Evolutionary conservation across 2,329 filamentous ascomycete species (phyloP).

Genomic region (Alternaria viburni): DNA sequence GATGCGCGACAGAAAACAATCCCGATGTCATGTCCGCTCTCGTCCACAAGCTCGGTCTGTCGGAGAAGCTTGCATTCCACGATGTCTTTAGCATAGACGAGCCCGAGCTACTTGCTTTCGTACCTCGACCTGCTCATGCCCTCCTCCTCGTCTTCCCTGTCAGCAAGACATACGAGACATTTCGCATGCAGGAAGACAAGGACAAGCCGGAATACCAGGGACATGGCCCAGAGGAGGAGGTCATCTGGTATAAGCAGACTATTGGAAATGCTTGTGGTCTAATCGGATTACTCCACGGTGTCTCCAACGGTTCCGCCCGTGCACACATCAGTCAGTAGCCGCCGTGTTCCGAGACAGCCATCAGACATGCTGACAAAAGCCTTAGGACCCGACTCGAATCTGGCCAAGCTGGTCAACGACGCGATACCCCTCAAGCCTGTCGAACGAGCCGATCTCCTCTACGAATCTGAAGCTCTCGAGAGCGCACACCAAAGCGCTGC

Average conservation of each 20-base stretch:
- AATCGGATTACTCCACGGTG: slow-evolving; percentile 86
- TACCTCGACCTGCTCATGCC: slow-evolving; percentile 86
- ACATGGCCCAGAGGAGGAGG: slow-evolving; percentile 72
- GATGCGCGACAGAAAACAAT: slow-evolving; percentile 67
- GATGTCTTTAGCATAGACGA: slow-evolving; percentile 94
- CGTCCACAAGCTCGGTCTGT: slow-evolving; percentile 84
- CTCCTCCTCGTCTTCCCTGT: slow-evolving; percentile 93
- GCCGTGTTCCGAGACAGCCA: neutral
- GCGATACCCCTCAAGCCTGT: slow-evolving; percentile 73
- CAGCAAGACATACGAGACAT: slow-evolving; percentile 76
- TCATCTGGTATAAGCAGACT: slow-evolving; percentile 95
- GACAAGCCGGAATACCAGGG: slow-evolving; percentile 68
- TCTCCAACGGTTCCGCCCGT: slow-evolving; percentile 77
- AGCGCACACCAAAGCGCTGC: slow-evolving; percentile 80
- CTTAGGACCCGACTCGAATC: slow-evolving; percentile 58
- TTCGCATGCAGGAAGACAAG: slow-evolving; percentile 76
- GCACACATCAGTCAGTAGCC: slow-evolving; percentile 37
- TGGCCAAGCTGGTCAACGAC: slow-evolving; percentile 69
- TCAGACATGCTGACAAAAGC: slow-evolving; percentile 18
- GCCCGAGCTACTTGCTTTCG: slow-evolving; percentile 79
- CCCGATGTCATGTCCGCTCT: slow-evolving; percentile 89
- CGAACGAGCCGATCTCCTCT: slow-evolving; percentile 75
- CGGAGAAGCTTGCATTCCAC: slow-evolving; percentile 77
- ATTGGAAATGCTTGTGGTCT: slow-evolving; percentile 94
- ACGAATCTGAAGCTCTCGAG: slow-evolving; percentile 77